phyloP scores from a whole-genome alignment of 2,329 filamentous ascomycete genomes.

The Botrytis galanthina region DNA sequence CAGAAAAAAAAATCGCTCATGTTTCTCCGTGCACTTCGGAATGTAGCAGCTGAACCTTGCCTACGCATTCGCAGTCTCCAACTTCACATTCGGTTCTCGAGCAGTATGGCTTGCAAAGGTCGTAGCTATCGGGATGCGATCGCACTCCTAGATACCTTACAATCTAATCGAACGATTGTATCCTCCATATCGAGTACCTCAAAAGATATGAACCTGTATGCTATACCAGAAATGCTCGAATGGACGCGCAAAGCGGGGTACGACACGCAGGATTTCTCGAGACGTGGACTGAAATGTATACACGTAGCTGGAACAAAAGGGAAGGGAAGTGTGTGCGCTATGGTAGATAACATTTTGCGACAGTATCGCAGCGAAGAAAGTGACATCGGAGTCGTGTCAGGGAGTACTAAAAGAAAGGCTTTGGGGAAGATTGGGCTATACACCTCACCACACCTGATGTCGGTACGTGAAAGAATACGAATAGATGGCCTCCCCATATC shows the following conservation, averaged over 20 bases:
- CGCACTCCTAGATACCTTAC: constrained; percentile 30
- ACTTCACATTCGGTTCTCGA: constrained; percentile 9
- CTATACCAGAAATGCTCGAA: constrained; percentile 39
- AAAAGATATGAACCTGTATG: constrained; percentile 29
- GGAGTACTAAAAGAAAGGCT: constrained; percentile 16
- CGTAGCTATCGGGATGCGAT: constrained; percentile 31
- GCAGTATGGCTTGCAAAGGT: background rate
- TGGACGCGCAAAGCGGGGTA: constrained; percentile 37
- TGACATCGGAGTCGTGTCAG: background rate
- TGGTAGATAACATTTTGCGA: constrained; percentile 61
- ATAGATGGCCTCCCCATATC: constrained; percentile 58
- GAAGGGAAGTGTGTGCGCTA: constrained; percentile 70
- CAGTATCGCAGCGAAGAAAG: constrained; percentile 44
- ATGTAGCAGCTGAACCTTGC: background rate
- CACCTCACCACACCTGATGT: constrained; percentile 67
- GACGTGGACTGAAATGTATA: constrained; percentile 47
- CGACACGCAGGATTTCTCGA: constrained; percentile 27
- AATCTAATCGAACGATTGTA: constrained; percentile 33
- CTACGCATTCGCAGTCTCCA: background rate
- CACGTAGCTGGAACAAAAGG: constrained; percentile 94
- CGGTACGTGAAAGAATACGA: constrained; percentile 66
- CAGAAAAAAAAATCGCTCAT: background rate
- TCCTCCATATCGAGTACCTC: constrained; percentile 25
- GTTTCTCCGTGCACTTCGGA: background rate
- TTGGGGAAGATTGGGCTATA: constrained; percentile 55